These are phyloP conservation scores for Kuraishia molischiana DNA, from an alignment of 805 yeast species.

Conservation along the genomic window DNA sequence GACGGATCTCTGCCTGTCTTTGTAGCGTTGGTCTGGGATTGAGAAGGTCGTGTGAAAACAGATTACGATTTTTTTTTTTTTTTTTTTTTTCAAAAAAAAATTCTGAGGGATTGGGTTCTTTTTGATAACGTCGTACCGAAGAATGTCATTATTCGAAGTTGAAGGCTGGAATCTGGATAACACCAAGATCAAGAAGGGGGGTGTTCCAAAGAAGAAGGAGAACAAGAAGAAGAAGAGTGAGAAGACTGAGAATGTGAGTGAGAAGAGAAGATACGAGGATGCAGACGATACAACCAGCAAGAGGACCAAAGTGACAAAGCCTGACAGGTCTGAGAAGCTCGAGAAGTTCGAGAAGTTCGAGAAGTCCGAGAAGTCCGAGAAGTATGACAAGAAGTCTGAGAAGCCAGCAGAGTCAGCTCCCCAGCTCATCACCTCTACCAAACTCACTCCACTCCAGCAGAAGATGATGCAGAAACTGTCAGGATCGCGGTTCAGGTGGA, in stretches of 20 bases:
- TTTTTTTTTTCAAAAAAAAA: too few relatives aligned
- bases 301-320: slow-evolving; percentile 1
- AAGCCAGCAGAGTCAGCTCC: slow-evolving; percentile 4
- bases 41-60: too few relatives aligned
- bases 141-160: slow-evolving; percentile 69
- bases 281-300: background rate
- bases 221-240: slow-evolving; percentile 16
- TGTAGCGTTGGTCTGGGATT: too few relatives aligned
- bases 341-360: slow-evolving; percentile 11
- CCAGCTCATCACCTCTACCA: slow-evolving; percentile 16
- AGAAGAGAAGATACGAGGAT: slow-evolving; percentile 1
- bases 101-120: too few relatives aligned
- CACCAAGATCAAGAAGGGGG: slow-evolving; percentile 39
- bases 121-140: too few relatives aligned
- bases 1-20: too few relatives aligned
- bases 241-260: slow-evolving; percentile 4
- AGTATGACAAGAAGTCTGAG: background rate
- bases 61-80: too few relatives aligned
- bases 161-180: slow-evolving; percentile 73
- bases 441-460: slow-evolving; percentile 80
- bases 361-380: slow-evolving; percentile 6
- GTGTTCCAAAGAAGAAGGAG: slow-evolving; percentile 16
- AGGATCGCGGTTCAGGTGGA: slow-evolving; percentile 97
- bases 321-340: slow-evolving; percentile 10
- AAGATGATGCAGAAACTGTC: slow-evolving; percentile 93